A percentile compares a stretch with the other conserved stretches of the same genome.
Conservation (phyloP, 495 filamentous ascomycete genomes). For the Aspergillus ellipticus region DNA sequence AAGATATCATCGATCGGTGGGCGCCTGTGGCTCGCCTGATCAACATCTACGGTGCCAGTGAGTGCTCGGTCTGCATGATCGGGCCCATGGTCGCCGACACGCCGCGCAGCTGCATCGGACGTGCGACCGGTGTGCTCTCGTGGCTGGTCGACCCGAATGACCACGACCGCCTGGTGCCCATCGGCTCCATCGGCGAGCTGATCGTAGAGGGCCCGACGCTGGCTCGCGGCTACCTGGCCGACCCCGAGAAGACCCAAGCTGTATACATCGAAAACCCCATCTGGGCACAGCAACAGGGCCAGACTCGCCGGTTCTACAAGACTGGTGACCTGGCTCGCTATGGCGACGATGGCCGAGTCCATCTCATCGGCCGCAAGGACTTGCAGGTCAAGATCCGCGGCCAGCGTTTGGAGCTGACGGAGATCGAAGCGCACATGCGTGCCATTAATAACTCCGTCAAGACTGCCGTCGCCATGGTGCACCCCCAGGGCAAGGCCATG, state of each 20-base stretch:
- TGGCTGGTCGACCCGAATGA: slow-evolving; percentile 40
- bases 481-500: slow-evolving; percentile 4
- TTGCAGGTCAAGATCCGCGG: slow-evolving; percentile 43
- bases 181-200: slow-evolving; percentile 44
- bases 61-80: slow-evolving; percentile 18
- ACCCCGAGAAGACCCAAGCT: slow-evolving; percentile 25
- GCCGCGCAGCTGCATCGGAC: slow-evolving; percentile 15
- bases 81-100: slow-evolving; percentile 12
- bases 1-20: slow-evolving; percentile 18
- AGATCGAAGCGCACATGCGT: slow-evolving; percentile 28
- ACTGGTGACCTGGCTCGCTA: slow-evolving; percentile 18
- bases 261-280: slow-evolving; percentile 25
- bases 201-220: slow-evolving; percentile 40
- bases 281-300: neutral
- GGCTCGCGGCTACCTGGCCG: slow-evolving; percentile 37
- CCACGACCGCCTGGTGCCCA: slow-evolving; percentile 30
- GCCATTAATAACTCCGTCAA: slow-evolving; percentile 5
- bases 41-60: slow-evolving; percentile 34
- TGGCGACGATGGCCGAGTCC: slow-evolving; percentile 11
- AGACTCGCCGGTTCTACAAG: slow-evolving; percentile 21
- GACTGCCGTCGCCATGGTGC: slow-evolving; percentile 12
- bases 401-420: slow-evolving; percentile 42
- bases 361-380: slow-evolving; percentile 19
- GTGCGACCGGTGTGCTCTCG: slow-evolving; percentile 10
- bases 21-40: slow-evolving; percentile 9